Conservation (phyloP, 345 rosid genomes). For the Geranium rotundifolium region DNA sequence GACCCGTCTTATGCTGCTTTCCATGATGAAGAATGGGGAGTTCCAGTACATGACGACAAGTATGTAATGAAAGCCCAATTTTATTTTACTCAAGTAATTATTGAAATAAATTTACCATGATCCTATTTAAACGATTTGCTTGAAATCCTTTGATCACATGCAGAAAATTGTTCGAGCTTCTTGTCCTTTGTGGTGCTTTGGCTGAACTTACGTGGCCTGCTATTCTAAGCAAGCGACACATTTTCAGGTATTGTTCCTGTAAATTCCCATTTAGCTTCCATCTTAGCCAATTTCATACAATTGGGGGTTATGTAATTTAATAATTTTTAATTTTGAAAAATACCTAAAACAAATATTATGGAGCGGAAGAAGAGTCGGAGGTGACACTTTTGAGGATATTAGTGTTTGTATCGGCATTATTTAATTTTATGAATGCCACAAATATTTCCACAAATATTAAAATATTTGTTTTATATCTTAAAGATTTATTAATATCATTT, state of each 20-base stretch:
- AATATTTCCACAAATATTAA: too few species aligned
- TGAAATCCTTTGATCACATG: constrained; percentile 15
- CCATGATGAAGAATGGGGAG: constrained; percentile 96
- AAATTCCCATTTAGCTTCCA: too few species aligned
- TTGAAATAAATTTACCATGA: constrained; percentile 1
- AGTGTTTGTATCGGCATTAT: too few species aligned
- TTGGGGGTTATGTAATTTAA: too few species aligned
- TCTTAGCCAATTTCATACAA: too few species aligned
- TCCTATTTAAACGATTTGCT: constrained; percentile 8
- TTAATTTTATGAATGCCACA: too few species aligned
- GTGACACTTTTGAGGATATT: too few species aligned
- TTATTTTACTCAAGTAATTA: constrained; percentile 7
- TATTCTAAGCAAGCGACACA: constrained; percentile 54
- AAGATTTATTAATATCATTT: too few species aligned
- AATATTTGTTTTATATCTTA: too few species aligned
- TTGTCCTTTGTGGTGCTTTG: constrained; percentile 52
- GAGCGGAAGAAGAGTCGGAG: too few species aligned
- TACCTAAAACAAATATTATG: too few species aligned
- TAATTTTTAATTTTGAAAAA: too few species aligned
- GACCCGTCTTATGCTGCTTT: constrained; percentile 61
- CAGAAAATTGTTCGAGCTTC: constrained; percentile 75
- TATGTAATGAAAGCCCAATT: constrained; percentile 16
- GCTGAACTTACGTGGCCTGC: constrained; percentile 61
- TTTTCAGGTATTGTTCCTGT: constrained; percentile 38
- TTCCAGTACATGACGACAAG: constrained; percentile 66